Evolutionary conservation across 441 rosid genomes (phyloP).

Genomic region (Bocquillonia castaneifolia): DNA sequence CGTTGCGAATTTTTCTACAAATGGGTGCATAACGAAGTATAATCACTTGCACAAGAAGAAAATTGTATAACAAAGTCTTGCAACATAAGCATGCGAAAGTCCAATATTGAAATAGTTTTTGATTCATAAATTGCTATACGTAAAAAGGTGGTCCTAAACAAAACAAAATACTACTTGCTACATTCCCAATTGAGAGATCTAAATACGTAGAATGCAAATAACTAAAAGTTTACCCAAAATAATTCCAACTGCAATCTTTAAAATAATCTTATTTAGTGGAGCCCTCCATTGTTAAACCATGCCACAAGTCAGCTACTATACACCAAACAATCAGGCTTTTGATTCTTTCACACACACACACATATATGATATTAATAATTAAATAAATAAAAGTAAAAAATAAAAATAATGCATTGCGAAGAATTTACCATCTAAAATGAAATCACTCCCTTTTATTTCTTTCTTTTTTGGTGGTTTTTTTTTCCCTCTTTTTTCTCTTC

Average conservation of each 20-base stretch:
- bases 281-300: background rate
- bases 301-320: background rate
- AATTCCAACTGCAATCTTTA: background rate
- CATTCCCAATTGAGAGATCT: background rate
- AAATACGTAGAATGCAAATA: background rate
- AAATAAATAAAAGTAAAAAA: background rate
- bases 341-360: constrained; percentile 12
- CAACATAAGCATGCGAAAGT: constrained; percentile 8
- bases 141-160: background rate
- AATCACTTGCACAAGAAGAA: constrained; percentile 7
- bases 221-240: background rate
- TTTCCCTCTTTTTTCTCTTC: background rate
- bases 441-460: constrained; percentile 34
- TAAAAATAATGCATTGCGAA: background rate
- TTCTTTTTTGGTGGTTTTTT: constrained; percentile 21
- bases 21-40: background rate
- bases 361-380: background rate
- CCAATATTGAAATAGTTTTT: background rate
- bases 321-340: constrained; percentile 14
- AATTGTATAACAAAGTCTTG: background rate
- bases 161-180: background rate
- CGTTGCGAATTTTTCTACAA: background rate
- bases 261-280: constrained; percentile 9
- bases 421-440: constrained; percentile 27
- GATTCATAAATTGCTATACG: constrained; percentile 5